Conservation (phyloP, 257 asterid species). For the Anisodus acutangulus region DNA sequence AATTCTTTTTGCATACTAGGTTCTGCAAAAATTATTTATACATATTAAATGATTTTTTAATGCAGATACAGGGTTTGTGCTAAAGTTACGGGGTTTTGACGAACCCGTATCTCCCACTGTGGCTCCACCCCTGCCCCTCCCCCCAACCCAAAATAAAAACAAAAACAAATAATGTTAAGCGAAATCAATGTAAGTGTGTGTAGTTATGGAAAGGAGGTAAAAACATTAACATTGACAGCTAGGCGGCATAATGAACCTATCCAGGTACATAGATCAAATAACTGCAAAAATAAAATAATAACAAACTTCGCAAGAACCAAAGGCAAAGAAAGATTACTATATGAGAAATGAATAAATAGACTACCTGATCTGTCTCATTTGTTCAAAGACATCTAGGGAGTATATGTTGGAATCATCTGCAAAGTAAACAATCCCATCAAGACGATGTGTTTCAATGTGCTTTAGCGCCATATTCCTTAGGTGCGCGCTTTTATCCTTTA, state of each 20-base stretch:
- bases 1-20: too few relatives aligned
- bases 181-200: too few relatives aligned
- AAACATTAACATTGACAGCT: too few relatives aligned
- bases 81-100: too few relatives aligned
- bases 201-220: too few relatives aligned
- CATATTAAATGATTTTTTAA: too few relatives aligned
- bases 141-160: background rate
- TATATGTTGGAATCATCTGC: slow-evolving; percentile 70
- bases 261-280: background rate
- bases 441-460: slow-evolving; percentile 69
- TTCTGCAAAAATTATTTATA: too few relatives aligned
- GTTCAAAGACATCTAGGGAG: slow-evolving; percentile 57
- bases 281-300: background rate
- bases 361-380: slow-evolving; percentile 81
- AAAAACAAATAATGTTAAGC: too few relatives aligned
- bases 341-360: slow-evolving; percentile 14
- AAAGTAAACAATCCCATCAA: slow-evolving; percentile 78
- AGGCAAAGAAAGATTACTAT: background rate
- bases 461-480: slow-evolving; percentile 67
- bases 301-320: background rate
- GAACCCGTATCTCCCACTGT: too few relatives aligned
- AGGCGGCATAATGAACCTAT: background rate
- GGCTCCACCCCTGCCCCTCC: background rate
- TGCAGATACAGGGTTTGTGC: too few relatives aligned
- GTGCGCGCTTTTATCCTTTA: slow-evolving; percentile 43